Evolutionary conservation across 495 filamentous ascomycete genomes (phyloP).

Genomic region (Penicillium egyptiacum): DNA sequence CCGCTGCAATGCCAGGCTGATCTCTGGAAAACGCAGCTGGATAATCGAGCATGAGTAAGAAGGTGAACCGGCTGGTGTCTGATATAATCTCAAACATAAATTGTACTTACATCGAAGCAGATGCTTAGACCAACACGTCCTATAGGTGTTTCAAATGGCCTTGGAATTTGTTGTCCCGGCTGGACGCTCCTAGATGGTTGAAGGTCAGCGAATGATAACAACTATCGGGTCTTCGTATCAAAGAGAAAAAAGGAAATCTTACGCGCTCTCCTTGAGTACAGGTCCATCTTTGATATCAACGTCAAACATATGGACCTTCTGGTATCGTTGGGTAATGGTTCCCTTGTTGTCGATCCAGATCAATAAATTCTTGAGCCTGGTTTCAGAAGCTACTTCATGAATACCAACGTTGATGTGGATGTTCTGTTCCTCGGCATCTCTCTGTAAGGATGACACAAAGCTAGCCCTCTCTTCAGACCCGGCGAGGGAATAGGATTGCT

Average conservation of each 20-base stretch:
- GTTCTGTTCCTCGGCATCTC: constrained; percentile 56
- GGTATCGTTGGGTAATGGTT: constrained; percentile 61
- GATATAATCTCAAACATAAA: neutral
- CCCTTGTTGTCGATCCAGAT: constrained; percentile 70
- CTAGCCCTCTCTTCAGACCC: constrained; percentile 53
- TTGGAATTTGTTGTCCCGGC: constrained; percentile 55
- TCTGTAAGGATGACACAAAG: constrained; percentile 73
- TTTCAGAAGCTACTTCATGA: constrained; percentile 67
- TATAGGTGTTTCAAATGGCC: constrained; percentile 70
- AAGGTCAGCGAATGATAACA: neutral
- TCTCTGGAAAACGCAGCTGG: constrained; percentile 77
- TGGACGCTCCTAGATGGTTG: constrained; percentile 53
- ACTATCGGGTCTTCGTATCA: neutral
- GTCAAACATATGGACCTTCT: constrained; percentile 80
- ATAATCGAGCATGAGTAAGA: neutral
- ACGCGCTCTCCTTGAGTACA: constrained; percentile 60
- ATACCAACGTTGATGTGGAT: constrained; percentile 86
- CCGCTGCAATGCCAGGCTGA: constrained; percentile 63
- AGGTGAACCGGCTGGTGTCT: neutral
- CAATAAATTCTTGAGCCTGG: constrained; percentile 60
- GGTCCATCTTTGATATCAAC: constrained; percentile 66
- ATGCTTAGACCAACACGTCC: constrained; percentile 77
- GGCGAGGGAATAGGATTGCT: constrained; percentile 67
- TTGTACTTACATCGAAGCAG: constrained; percentile 74
- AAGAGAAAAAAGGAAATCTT: constrained; percentile 18